These are phyloP conservation scores for Malassezia cuniculi DNA, from an alignment of 1,284 basidiomycete genomes.

Conservation along the genomic window DNA sequence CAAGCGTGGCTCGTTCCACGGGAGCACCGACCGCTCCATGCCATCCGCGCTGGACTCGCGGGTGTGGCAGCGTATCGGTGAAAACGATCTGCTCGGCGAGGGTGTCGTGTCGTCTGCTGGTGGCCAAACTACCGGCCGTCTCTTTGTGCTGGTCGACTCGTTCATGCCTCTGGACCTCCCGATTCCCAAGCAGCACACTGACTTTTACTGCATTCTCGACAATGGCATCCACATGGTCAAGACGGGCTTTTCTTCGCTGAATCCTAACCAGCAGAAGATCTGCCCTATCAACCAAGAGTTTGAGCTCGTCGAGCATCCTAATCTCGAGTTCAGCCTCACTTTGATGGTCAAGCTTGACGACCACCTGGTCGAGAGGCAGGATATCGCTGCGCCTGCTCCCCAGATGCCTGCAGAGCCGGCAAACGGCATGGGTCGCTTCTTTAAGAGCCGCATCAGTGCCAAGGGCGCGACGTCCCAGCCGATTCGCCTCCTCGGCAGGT, in stretches of 20 bases:
- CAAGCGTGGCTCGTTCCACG: constrained; percentile 33
- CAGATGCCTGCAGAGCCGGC: no score
- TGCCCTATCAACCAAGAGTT: constrained; percentile 79
- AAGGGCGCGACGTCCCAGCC: not conserved
- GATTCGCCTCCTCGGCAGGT: no score
- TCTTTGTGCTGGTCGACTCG: constrained; percentile 62
- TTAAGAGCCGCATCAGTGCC: constrained; percentile 22
- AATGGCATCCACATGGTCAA: constrained; percentile 94
- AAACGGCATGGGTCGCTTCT: constrained; percentile 25
- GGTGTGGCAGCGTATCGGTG: no score
- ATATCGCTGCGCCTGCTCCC: constrained; percentile 14
- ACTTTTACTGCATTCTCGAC: constrained; percentile 76
- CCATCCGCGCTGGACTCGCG: no score
- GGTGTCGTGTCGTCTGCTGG: not conserved
- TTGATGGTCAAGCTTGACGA: constrained; percentile 33
- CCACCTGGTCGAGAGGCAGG: constrained; percentile 26
- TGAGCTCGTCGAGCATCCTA: constrained; percentile 50
- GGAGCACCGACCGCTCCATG: constrained; percentile 46
- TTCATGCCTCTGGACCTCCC: constrained; percentile 34
- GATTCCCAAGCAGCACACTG: constrained; percentile 51
- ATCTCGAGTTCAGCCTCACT: constrained; percentile 40
- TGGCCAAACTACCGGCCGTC: constrained; percentile 86
- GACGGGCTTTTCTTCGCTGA: constrained; percentile 63
- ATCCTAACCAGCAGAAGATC: constrained; percentile 49
- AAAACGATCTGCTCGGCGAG: constrained; percentile 43